These are phyloP conservation scores for Physcomitrellopsis africana DNA, from an alignment of 225 moss, liverwort and hornwort species.

Conservation along the genomic window DNA sequence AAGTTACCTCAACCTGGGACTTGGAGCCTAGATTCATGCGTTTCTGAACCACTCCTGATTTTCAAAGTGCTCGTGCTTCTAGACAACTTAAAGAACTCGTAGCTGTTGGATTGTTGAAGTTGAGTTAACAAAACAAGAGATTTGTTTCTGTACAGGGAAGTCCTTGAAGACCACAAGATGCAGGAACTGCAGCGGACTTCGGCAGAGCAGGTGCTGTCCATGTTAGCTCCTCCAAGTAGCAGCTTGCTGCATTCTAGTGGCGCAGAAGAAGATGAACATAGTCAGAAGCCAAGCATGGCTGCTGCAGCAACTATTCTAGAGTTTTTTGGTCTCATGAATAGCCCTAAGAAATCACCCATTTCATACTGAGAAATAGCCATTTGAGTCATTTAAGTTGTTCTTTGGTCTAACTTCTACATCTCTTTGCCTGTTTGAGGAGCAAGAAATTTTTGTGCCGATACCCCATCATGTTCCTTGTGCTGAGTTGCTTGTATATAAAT, in stretches of 20 bases:
- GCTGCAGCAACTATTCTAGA: conserved; percentile 71
- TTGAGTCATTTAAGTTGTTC: not conserved
- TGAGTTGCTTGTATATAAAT: not conserved
- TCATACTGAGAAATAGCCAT: conserved; percentile 23
- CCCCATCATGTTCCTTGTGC: not conserved
- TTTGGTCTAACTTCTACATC: not conserved
- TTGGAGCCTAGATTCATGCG: not conserved
- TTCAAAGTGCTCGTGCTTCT: conserved; percentile 7
- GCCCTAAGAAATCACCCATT: conserved; percentile 31
- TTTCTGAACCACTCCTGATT: not conserved
- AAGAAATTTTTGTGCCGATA: not conserved
- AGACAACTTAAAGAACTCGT: not conserved
- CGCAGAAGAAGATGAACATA: conserved; percentile 30
- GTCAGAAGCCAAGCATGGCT: conserved; percentile 63
- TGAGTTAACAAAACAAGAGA: conserved; percentile 8
- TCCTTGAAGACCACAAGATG: conserved; percentile 58
- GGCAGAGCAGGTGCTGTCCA: conserved; percentile 61
- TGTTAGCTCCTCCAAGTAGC: conserved; percentile 69
- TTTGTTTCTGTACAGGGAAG: conserved; percentile 52
- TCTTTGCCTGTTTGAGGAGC: too few species aligned
- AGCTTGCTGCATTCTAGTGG: conserved; percentile 27
- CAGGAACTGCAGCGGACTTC: conserved; percentile 55
- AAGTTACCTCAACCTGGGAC: not conserved
- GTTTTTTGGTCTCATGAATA: conserved; percentile 47
- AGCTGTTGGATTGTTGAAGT: not conserved